Base-by-base conservation (phyloP, 352 stramenopile genomes). In the Pelagophyceae sp. region DNA sequence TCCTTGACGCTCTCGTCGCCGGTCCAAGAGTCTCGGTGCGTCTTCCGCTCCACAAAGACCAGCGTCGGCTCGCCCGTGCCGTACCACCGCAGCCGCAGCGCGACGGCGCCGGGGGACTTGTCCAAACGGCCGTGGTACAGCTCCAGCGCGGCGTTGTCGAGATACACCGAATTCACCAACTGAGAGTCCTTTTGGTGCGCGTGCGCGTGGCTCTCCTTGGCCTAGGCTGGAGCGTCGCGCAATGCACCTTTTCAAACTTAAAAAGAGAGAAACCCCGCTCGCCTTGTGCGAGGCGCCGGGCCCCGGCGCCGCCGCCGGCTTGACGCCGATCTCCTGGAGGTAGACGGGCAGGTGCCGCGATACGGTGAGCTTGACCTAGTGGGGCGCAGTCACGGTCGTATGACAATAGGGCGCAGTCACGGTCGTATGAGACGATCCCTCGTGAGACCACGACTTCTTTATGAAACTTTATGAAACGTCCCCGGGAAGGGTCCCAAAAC, bases 31-130 rank as follows among this genome's bases (percentile, higher is more conserved):
- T 95, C 90, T 58, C 87, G 86, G 81, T 95, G 90, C 35, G 89
- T 95, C 80, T 95, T 95, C 19, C 90, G 84, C 77, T 95, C 90
- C 15, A 93, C 88, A 82, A 94, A 95, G 5, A 94, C 87, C 11
- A 86, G 70, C 45, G 88, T 85, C 29, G 90, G 90, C 77, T 87
- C 83, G 17, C 84, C 85, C n/a, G 85, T 83, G 50, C 87, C 89
- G 80, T 95, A 95, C 90, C 90, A 95, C 58, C 90, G 85, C 40
- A 94, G 82, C 37, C 90, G 82, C 25, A 93, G 80, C 37, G 89
- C 89, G 78, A 94, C 93, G 1, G 89, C 89, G 72, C 88, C 89
- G 31, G 89, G 89, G 25, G 85, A 85, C 77, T 95, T 95, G 71
- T 94, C 87, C 17, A 95, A 81, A 61, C 90, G 84, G 31, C 89